phyloP scores from a whole-genome alignment of 257 asterid species.

The Solanum ahanhuiri region DNA sequence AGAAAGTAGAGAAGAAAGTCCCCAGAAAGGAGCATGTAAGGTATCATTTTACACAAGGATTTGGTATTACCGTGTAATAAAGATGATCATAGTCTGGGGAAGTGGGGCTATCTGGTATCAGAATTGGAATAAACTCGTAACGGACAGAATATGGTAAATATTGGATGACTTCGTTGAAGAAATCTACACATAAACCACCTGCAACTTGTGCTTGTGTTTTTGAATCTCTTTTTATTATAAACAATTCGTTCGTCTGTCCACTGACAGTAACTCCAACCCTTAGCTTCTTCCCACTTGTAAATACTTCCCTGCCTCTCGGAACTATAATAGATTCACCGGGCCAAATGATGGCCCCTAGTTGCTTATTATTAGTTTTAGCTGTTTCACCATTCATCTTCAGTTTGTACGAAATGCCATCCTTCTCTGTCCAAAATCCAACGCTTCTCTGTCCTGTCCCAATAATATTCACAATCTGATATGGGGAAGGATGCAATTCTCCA shows the following conservation, averaged over 20 bases:
- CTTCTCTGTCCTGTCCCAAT: slow-evolving; percentile 13
- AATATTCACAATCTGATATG: slow-evolving; percentile 36
- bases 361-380: slow-evolving; percentile 6
- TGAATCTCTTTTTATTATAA: slow-evolving; percentile 9
- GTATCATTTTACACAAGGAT: not conserved
- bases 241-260: slow-evolving; percentile 10
- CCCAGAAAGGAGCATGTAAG: too few species aligned
- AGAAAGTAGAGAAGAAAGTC: not conserved
- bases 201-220: slow-evolving; percentile 2
- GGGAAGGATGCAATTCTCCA: slow-evolving; percentile 27
- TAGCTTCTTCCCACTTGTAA: slow-evolving; percentile 20
- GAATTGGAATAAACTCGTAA: slow-evolving; percentile 7
- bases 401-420: slow-evolving; percentile 14
- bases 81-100: slow-evolving; percentile 17
- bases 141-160: slow-evolving; percentile 13
- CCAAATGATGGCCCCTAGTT: slow-evolving; percentile 26
- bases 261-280: slow-evolving; percentile 24
- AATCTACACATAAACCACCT: slow-evolving; percentile 21
- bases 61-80: not conserved
- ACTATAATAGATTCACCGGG: slow-evolving; percentile 17
- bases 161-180: slow-evolving; percentile 20
- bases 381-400: not conserved
- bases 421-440: slow-evolving; percentile 36
- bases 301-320: slow-evolving; percentile 35
- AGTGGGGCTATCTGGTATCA: not conserved